A percentile compares a stretch with the other conserved stretches of the same genome.
Evolutionary conservation across 2,329 filamentous ascomycete genomes (phyloP).

Genomic region (Monilinia fructigena): DNA sequence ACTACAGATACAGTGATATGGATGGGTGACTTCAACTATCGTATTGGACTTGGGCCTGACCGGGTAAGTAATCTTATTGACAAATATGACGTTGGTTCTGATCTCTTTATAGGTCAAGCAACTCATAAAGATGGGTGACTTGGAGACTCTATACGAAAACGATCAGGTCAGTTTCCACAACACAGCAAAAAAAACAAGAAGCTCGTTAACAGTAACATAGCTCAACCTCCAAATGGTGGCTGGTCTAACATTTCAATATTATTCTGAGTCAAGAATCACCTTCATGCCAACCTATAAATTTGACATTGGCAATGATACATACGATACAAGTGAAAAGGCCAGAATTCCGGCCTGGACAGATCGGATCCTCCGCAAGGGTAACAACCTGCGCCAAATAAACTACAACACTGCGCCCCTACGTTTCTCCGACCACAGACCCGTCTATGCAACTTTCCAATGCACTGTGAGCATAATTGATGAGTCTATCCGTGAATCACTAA

Average conservation of each 20-base stretch:
- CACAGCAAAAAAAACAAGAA: not conserved
- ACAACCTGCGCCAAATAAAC: slow-evolving; percentile 75
- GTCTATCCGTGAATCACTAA: slow-evolving; percentile 66
- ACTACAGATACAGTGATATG: slow-evolving; percentile 72
- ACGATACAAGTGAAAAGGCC: slow-evolving; percentile 89
- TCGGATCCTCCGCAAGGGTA: slow-evolving; percentile 82
- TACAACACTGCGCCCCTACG: slow-evolving; percentile 80
- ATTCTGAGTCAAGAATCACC: slow-evolving; percentile 82
- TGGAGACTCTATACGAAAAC: slow-evolving; percentile 82
- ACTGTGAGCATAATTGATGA: slow-evolving; percentile 80
- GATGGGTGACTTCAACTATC: slow-evolving; percentile 98
- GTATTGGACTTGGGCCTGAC: slow-evolving; percentile 81
- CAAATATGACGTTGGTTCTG: not conserved
- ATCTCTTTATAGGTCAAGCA: slow-evolving; percentile 47
- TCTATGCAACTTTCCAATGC: slow-evolving; percentile 87
- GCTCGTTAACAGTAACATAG: slow-evolving; percentile 42
- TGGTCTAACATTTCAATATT: slow-evolving; percentile 84
- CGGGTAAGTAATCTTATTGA: slow-evolving; percentile 49
- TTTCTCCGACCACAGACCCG: slow-evolving; percentile 95
- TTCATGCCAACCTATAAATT: slow-evolving; percentile 97
- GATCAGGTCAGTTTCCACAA: slow-evolving; percentile 62
- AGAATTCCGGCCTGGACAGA: slow-evolving; percentile 98
- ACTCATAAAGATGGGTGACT: slow-evolving; percentile 68
- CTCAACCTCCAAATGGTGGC: slow-evolving; percentile 96
- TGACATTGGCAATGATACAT: slow-evolving; percentile 81